Evolutionary conservation across 352 stramenopile species (phyloP), one percentile per base, ranked within the genome.

Genomic region (Phytophthora pinifolia): DNA sequence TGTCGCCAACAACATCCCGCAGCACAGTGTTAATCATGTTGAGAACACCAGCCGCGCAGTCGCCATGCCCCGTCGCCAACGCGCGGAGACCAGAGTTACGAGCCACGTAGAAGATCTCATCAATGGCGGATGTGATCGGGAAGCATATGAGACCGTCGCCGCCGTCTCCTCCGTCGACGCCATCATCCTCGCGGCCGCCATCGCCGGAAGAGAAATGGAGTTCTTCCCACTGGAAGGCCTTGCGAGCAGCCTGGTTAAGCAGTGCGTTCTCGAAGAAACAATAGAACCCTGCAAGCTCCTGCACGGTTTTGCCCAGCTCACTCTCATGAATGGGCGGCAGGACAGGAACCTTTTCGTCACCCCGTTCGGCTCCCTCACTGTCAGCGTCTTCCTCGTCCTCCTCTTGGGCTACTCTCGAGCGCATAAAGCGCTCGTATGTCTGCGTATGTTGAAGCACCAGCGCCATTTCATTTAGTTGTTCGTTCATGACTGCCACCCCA

Each of bases 401-500:
- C 8, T 47, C 42, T 38, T 59, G 18, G 4, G 57, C 17, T 22
- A 88, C 71, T 12, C 83, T 74, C 6, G 80, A 91, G 10, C 81
- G 79, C 74, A 95, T 91, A 56, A 94, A 95, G 8, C 86, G 83
- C 58, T 95, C 86, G 57, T 88, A 95, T 10, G 86, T 95, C 67
- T 95, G 86, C 13, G 86, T 94, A 60, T 95, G 84, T 38, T 95
- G 86, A 46, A 95, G 88, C 30, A 95, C 71, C 13, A 95, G 50
- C 15, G 82, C 86, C 46, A 95, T 76, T 62, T 95, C 86, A 62
- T 95, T 92, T 25, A 95, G 67, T 55, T 92, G 83, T 39, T 91
- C 82, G 54, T 94, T 91, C 59, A 92, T 72, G n/a, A 67, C 59
- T 0, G 80, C 75, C 36, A 92, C 85, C 9, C 68, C 76, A 33